A percentile compares a stretch with the other conserved stretches of the same genome.
Conservation (phyloP, 208 protist species). For the Trypanosoma conorhini region DNA sequence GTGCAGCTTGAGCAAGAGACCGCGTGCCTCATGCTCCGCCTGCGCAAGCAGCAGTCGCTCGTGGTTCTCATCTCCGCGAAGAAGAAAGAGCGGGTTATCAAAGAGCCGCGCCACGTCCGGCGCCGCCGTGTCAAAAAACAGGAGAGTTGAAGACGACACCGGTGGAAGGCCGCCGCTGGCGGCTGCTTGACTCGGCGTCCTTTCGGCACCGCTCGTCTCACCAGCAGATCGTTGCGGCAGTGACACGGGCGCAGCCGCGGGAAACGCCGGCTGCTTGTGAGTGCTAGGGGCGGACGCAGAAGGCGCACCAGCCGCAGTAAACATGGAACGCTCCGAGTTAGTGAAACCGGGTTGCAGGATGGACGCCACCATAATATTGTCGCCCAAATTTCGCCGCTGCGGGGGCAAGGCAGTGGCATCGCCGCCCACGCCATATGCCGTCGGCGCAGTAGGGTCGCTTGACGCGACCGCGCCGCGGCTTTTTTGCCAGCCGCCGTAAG, state of each 20-base stretch:
- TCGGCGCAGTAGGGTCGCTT: background rate
- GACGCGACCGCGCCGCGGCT: too few relatives aligned
- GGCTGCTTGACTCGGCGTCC: background rate
- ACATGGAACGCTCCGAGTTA: background rate
- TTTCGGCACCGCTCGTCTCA: background rate
- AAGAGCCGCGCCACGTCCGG: constrained; percentile 31
- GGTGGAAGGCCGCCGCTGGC: background rate
- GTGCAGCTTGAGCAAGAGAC: constrained; percentile 5
- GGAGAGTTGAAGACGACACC: background rate
- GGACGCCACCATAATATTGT: background rate
- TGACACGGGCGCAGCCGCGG: background rate
- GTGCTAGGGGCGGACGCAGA: background rate
- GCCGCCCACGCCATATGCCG: background rate
- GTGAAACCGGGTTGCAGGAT: background rate
- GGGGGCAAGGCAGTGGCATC: background rate
- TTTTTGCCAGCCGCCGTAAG: background rate
- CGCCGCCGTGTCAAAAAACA: background rate
- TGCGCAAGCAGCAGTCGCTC: constrained; percentile 61
- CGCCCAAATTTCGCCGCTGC: background rate
- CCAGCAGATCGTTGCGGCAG: background rate
- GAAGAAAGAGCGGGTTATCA: constrained; percentile 52
- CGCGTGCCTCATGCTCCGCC: constrained; percentile 51
- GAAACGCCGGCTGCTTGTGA: background rate
- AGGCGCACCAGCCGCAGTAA: background rate
- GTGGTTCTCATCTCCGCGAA: constrained; percentile 79